Evolutionary conservation across 331 rosid genomes (phyloP), one percentile per base, ranked within the genome.

Genomic region (Acacia pycnantha): DNA sequence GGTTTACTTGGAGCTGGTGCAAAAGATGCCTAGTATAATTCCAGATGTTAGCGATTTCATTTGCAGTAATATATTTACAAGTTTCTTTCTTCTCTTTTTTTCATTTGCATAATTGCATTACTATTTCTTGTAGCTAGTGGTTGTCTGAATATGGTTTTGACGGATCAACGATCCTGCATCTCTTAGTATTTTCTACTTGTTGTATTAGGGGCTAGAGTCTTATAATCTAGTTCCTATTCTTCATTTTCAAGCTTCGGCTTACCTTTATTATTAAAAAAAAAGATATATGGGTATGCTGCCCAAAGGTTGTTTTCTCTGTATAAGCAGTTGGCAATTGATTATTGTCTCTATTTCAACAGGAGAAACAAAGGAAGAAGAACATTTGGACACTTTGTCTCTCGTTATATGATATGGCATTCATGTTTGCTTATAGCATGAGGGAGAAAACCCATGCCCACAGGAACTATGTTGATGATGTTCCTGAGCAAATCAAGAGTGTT

Each of bases 371-470:
- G 99, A 96, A 84, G 93, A 91, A 85, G 97, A 96, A 43, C 95
- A 93, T 81, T 82, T 71, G 13, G 97, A 91, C 81, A 96, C 99
- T 0, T 56, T 93, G 77, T 88, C 86, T 83, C 93, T 96, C 0
- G 64, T 93, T 47, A 93, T 96, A 88, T 74, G 99, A 96, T 80
- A 93, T 96, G 99, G 98, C 98, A 66, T 94, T 84, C 92, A 92
- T 94, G 98, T 96, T 96, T 87, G 97, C 99, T 27, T 93, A 96
- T 81, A 96, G 99, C 92, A 96, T 92, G 99, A 94, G 98, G 85
- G 99, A 94, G 83, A 96, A 94, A 87, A 96, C 99, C 35, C 99
- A 94, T 79, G 99, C 98, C 79, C 93, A 92, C 87, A 88, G 99
- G 81, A 96, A 91, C 77, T 96, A 96, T 65, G 85, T 50, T 6